Percentiles rank a stretch among this genome's conserved stretches.
These are phyloP conservation scores for Penicillium simplicissimum DNA, from an alignment of 495 filamentous ascomycete genomes.

Conservation along the genomic window DNA sequence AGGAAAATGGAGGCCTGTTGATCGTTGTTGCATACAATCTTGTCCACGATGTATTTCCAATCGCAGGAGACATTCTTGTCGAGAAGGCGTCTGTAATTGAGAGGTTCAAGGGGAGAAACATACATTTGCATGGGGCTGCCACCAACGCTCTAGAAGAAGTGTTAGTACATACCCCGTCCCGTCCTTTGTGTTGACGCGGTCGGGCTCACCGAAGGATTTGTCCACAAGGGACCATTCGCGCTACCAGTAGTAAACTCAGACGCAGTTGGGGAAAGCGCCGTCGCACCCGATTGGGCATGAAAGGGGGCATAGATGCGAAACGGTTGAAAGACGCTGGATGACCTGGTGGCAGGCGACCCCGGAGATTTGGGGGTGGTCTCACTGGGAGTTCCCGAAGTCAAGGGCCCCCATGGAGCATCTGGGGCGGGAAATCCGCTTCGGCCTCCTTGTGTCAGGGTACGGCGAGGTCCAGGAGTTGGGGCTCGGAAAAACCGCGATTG, in stretches of 20 bases:
- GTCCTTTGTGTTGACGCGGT: background rate
- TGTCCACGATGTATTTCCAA: conserved; percentile 99
- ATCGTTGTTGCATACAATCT: conserved; percentile 98
- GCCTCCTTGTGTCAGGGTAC: conserved; percentile 39
- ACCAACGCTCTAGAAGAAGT: conserved; percentile 39
- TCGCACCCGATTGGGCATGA: conserved; percentile 71
- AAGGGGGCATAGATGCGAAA: conserved; percentile 61
- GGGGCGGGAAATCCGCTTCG: conserved; percentile 38
- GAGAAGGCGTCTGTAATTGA: conserved; percentile 93
- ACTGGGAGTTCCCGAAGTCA: conserved; percentile 30
- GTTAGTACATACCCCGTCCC: conserved; percentile 12
- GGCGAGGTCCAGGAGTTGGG: conserved; percentile 38
- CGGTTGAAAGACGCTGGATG: conserved; percentile 42
- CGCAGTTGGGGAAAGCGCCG: conserved; percentile 81
- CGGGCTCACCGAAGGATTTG: conserved; percentile 44
- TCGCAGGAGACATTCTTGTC: conserved; percentile 97
- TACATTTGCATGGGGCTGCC: conserved; percentile 65
- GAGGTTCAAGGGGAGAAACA: conserved; percentile 83
- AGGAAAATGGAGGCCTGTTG: conserved; percentile 98
- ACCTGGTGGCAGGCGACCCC: conserved; percentile 36
- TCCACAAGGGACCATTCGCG: conserved; percentile 51
- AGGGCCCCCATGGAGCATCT: conserved; percentile 36
- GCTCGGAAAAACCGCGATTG: conserved; percentile 35
- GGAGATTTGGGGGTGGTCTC: conserved; percentile 21
- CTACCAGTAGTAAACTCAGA: conserved; percentile 67